These are phyloP conservation scores for Pelargonium fulgidum DNA, from an alignment of 441 rosid genomes.

Conservation along the genomic window DNA sequence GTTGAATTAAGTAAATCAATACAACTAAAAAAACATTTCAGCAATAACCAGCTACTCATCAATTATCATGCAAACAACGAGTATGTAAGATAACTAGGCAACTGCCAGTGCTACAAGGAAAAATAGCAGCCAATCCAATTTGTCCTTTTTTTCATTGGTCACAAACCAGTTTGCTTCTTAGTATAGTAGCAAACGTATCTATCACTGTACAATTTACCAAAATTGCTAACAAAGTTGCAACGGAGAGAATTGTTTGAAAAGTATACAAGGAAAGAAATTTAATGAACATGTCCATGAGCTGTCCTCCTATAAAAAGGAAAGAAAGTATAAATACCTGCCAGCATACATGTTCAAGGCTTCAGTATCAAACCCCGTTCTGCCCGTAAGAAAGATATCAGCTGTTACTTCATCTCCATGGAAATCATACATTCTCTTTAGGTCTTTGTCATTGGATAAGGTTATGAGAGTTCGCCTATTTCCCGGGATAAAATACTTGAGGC, in stretches of 20 bases:
- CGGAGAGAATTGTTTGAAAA: neutral
- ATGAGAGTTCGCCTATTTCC: constrained; percentile 67
- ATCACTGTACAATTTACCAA: neutral
- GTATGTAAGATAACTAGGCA: neutral
- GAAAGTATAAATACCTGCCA: constrained; percentile 39
- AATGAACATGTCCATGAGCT: neutral
- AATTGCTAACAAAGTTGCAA: constrained; percentile 14
- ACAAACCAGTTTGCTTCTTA: constrained; percentile 8
- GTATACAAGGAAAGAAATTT: constrained; percentile 7
- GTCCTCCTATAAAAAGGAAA: constrained; percentile 13
- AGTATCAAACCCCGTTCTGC: constrained; percentile 51
- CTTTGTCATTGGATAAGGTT: constrained; percentile 62
- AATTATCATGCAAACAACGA: neutral
- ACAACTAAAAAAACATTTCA: constrained; percentile 1
- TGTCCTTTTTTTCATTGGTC: neutral
- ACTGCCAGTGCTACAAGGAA: neutral
- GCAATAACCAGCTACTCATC: neutral
- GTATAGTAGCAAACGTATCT: constrained; percentile 9
- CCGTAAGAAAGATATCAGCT: constrained; percentile 62
- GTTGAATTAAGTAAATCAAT: constrained; percentile 9
- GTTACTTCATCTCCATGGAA: constrained; percentile 59
- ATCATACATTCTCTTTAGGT: constrained; percentile 75
- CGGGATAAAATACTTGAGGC: constrained; percentile 85
- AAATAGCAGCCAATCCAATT: neutral
- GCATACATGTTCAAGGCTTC: constrained; percentile 23